Evolutionary conservation across 1,284 basidiomycete genomes (phyloP), one percentile per base, ranked within the genome.

Genomic region (Volvariella volvacea): DNA sequence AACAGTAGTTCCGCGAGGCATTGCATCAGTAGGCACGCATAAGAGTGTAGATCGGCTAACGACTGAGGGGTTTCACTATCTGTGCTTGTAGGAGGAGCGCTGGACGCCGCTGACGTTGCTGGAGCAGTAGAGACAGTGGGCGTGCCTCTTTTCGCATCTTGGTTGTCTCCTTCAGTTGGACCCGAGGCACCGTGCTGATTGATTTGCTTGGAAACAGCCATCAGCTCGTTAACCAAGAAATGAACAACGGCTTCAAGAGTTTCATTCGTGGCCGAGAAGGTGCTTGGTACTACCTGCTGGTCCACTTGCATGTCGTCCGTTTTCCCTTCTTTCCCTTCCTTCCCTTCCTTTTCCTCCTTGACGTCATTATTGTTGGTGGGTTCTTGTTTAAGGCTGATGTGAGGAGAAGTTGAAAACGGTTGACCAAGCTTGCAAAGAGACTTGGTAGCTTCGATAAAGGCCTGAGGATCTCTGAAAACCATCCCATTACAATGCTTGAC

Each of bases 1-100:
- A 95, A 93, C 1, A 96, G 66, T 2, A 98, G 71, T 66, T 99
- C 95, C 1, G 92, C 91, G 40, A 98, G 70, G 51, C 85, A 85
- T 57, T 95, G 90, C 81, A 98, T 88, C 48, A 97, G 66, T 69
- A 97, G 92, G 55, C 85, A 88, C 10, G 80, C 72, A 59, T 94
- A 95, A 49, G 83, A 65, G 42, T 67, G 65, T 28, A 65, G 68
- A 46, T 77, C 72, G 59, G 14, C 53, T 44, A 10, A 57, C 55
- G 4, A 55, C 36, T 22, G 60, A 48, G n/a, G 51, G 20, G 57
- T 47, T 39, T 39, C 36, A 19, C 49, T 47, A 3, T 28, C 31
- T 19, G 52, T 34, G 15, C 37, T 33, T 22, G 43, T 39, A 36
- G 40, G 42, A 28, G 25, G 12, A 6, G 41, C 4, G 9, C 34